Evolutionary conservation across 805 yeast species (phyloP).

Genomic region (Pichia pseudocactophila): DNA sequence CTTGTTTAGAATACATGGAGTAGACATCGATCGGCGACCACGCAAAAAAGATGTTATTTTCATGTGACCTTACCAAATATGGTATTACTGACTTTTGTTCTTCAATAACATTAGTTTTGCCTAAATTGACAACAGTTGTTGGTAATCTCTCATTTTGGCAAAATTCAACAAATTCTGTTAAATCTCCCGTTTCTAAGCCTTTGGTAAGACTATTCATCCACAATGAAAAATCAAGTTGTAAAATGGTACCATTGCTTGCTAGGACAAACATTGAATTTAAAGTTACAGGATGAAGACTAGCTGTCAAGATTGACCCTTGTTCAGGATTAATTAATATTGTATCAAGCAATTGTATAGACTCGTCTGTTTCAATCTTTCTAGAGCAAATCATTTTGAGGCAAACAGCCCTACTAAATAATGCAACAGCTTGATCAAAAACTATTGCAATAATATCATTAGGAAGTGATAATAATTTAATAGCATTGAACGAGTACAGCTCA

Average conservation of each 20-base stretch:
- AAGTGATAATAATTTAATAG: constrained; percentile 23
- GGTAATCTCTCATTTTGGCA: constrained; percentile 14
- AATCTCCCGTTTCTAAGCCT: constrained; percentile 15
- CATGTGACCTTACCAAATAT: constrained; percentile 7
- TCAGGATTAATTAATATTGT: constrained; percentile 8
- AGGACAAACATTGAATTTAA: constrained; percentile 15
- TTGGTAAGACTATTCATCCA: constrained; percentile 20
- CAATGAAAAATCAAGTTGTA: constrained; percentile 22
- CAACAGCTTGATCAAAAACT: constrained; percentile 16
- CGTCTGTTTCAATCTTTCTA: constrained; percentile 8
- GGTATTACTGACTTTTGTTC: neutral
- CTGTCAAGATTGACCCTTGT: constrained; percentile 10
- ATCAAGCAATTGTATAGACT: constrained; percentile 10
- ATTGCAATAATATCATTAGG: constrained; percentile 20
- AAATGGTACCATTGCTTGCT: constrained; percentile 15
- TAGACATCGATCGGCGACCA: constrained; percentile 20
- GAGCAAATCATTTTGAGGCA: constrained; percentile 19
- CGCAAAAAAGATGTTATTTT: constrained; percentile 17
- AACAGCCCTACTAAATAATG: constrained; percentile 17
- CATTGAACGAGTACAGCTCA: constrained; percentile 38
- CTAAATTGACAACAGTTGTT: constrained; percentile 16
- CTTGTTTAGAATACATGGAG: constrained; percentile 11
- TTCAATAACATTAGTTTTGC: constrained; percentile 12
- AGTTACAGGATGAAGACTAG: constrained; percentile 16
- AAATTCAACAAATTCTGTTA: constrained; percentile 12